These are phyloP conservation scores for Peterozyma xylosa DNA, from an alignment of 805 yeast species.

Conservation along the genomic window DNA sequence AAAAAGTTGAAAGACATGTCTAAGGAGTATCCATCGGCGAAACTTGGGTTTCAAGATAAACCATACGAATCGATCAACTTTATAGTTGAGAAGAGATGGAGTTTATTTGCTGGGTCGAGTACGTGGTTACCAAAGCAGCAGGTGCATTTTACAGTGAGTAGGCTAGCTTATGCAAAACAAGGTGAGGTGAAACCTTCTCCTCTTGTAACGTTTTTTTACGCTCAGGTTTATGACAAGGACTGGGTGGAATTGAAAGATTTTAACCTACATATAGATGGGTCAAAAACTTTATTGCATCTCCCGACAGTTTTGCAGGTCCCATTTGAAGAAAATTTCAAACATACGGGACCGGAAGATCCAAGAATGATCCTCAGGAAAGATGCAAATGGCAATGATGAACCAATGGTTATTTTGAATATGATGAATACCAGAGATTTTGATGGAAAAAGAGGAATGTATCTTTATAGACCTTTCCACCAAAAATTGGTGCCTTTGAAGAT, in stretches of 20 bases:
- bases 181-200: conserved; percentile 16
- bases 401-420: conserved; percentile 37
- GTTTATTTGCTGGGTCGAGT: conserved; percentile 39
- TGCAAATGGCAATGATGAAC: conserved; percentile 33
- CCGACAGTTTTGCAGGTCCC: conserved; percentile 6
- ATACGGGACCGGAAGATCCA: conserved; percentile 44
- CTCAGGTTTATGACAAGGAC: conserved; percentile 34
- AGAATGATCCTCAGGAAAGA: conserved; percentile 25
- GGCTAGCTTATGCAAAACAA: conserved; percentile 27
- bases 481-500: conserved; percentile 12
- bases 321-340: conserved; percentile 2
- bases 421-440: conserved; percentile 13
- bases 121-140: conserved; percentile 45
- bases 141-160: conserved; percentile 40
- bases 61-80: conserved; percentile 2
- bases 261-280: neutral
- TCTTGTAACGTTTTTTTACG: conserved; percentile 12
- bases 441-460: conserved; percentile 22
- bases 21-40: conserved; percentile 4
- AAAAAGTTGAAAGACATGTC: conserved; percentile 2
- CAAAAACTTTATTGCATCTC: neutral
- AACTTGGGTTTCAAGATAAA: conserved; percentile 5
- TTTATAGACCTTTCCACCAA: conserved; percentile 24
- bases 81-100: conserved; percentile 27
- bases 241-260: conserved; percentile 34